Evolutionary conservation across 345 rosid species (phyloP).

Genomic region (Citrus medica): DNA sequence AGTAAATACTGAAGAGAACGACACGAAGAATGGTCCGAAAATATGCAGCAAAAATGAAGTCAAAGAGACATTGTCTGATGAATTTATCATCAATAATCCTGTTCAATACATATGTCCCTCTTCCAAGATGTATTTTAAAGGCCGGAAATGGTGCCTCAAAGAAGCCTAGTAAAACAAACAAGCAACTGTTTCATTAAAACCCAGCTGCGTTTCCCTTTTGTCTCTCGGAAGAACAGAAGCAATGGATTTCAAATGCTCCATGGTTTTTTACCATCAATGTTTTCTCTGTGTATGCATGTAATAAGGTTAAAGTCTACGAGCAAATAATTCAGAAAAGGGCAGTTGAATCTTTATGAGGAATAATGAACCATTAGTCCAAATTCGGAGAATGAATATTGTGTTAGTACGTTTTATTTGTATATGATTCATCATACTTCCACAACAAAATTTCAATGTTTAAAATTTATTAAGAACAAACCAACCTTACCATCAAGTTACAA

Average conservation of each 20-base stretch:
- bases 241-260: neutral
- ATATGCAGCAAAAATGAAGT: neutral
- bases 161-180: neutral
- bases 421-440: no score
- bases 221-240: no score
- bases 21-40: neutral
- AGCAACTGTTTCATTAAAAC: neutral
- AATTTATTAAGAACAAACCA: no score
- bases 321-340: no score
- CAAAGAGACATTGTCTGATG: conserved; percentile 15
- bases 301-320: no score
- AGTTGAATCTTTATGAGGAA: no score
- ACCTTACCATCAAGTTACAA: no score
- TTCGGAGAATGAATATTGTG: no score
- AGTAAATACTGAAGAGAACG: conserved; percentile 3
- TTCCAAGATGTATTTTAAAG: conserved; percentile 12
- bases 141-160: neutral
- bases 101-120: conserved; percentile 8
- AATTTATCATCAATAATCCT: neutral
- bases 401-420: no score
- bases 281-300: no score
- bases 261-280: neutral
- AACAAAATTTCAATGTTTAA: no score
- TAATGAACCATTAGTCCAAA: no score
- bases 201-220: neutral